Percentiles rank a stretch among this genome's conserved stretches.
Conservation (phyloP, 1,284 basidiomycete species). For the Pseudomicrostroma phylloplanum region DNA sequence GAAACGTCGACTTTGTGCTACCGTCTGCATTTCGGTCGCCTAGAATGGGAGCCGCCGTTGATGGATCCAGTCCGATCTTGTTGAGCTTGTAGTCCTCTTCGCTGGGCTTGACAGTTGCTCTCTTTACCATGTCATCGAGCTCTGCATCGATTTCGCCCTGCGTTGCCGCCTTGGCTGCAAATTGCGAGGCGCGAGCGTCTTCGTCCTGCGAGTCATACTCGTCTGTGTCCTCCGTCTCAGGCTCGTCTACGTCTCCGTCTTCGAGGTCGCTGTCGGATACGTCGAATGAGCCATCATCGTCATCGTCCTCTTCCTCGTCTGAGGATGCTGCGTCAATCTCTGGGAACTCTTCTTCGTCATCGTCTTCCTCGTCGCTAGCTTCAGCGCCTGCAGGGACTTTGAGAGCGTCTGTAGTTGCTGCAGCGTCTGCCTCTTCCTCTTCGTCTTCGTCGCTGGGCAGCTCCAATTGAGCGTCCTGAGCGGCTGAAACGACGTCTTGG, state of each 20-base stretch:
- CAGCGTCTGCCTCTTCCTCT: slow-evolving; percentile 38
- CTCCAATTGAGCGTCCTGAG: slow-evolving; percentile 52
- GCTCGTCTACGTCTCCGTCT: slow-evolving; percentile 35
- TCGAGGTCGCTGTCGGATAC: slow-evolving; percentile 50
- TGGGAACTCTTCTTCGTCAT: slow-evolving; percentile 39
- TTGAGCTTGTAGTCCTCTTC: slow-evolving; percentile 44
- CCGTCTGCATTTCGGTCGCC: slow-evolving; percentile 55
- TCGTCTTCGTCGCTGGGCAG: slow-evolving; percentile 49
- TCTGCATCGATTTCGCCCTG: slow-evolving; percentile 40
- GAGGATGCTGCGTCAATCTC: slow-evolving; percentile 49
- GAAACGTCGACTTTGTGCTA: slow-evolving; percentile 43
- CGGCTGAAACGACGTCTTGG: slow-evolving; percentile 1
- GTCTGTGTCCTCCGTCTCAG: slow-evolving; percentile 22
- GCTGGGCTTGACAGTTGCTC: slow-evolving; percentile 51
- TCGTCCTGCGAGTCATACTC: slow-evolving; percentile 15
- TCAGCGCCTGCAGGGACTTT: not conserved
- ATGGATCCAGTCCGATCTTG: slow-evolving; percentile 44
- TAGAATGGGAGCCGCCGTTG: slow-evolving; percentile 56
- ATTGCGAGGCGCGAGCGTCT: slow-evolving; percentile 15
- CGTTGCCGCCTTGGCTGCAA: slow-evolving; percentile 25
- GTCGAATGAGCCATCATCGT: slow-evolving; percentile 26
- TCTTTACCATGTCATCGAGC: slow-evolving; percentile 40
- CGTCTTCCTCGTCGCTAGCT: slow-evolving; percentile 43
- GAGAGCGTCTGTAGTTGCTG: not conserved
- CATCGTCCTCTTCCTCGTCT: slow-evolving; percentile 18